A percentile compares a stretch with the other conserved stretches of the same genome.
Evolutionary conservation across 306 rosid species (phyloP).

Genomic region (Acacia crassicarpa): DNA sequence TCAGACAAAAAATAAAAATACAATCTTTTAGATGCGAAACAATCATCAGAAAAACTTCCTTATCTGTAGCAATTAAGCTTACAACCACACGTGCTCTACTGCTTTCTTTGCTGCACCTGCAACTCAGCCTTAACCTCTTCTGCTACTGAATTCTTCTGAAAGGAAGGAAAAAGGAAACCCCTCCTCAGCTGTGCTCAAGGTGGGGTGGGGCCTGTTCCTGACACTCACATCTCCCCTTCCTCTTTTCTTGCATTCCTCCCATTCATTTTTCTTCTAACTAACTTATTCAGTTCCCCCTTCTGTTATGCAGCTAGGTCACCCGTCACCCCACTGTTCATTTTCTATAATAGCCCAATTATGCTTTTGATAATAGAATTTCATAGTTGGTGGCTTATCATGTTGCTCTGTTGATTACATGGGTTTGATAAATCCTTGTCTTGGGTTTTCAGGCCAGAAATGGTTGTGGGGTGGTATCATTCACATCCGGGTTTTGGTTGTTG

Average conservation of each 20-base stretch:
- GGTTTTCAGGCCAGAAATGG: constrained; percentile 90
- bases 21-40: constrained; percentile 2
- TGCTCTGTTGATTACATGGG: background rate
- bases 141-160: background rate
- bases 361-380: background rate
- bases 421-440: constrained; percentile 11
- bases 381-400: background rate
- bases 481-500: constrained; percentile 99
- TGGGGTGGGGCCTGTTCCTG: background rate
- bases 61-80: background rate
- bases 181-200: background rate
- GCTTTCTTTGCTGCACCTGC: background rate
- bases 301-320: background rate
- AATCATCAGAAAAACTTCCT: background rate
- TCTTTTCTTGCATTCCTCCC: background rate
- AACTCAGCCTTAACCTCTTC: background rate
- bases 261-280: background rate
- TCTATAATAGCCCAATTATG: background rate
- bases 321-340: background rate
- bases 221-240: background rate
- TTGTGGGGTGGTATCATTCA: constrained; percentile 97
- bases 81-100: background rate
- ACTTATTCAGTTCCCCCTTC: background rate
- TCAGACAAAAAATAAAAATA: background rate
- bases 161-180: background rate